A percentile compares a stretch with the other conserved stretches of the same genome.
Conservation (phyloP, 768 basidiomycete species). For the Hygrocybe punicea region DNA sequence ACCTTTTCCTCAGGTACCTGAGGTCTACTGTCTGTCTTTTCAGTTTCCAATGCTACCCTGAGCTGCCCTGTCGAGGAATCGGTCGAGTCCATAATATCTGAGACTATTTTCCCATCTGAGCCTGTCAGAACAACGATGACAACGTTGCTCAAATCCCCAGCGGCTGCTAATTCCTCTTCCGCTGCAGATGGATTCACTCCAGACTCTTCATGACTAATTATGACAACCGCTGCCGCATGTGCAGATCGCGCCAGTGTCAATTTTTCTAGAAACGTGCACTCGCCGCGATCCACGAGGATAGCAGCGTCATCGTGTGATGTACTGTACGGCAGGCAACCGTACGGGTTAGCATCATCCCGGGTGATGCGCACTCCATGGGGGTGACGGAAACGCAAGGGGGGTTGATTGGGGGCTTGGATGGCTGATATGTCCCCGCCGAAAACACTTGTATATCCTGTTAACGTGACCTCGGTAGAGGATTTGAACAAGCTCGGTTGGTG, state of each 20-base stretch:
- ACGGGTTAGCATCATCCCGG: conserved; percentile 48
- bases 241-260: conserved; percentile 62
- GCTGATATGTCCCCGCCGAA: conserved; percentile 66
- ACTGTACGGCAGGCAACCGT: conserved; percentile 60
- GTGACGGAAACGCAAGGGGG: conserved; percentile 45
- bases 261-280: conserved; percentile 88
- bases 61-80: conserved; percentile 48
- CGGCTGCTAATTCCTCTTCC: conserved; percentile 49
- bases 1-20: conserved; percentile 30
- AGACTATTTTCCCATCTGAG: conserved; percentile 50
- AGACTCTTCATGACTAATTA: conserved; percentile 61
- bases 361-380: conserved; percentile 54
- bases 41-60: conserved; percentile 48
- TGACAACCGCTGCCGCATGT: conserved; percentile 74
- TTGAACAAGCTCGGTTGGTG: conserved; percentile 39
- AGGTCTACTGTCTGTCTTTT: conserved; percentile 27
- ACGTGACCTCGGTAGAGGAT: conserved; percentile 43
- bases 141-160: conserved; percentile 56
- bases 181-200: conserved; percentile 66
- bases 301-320: conserved; percentile 47
- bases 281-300: conserved; percentile 69
- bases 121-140: conserved; percentile 58
- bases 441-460: conserved; percentile 59
- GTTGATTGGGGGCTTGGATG: conserved; percentile 16
- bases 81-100: conserved; percentile 52